Conservation (phyloP, 495 filamentous ascomycete genomes). For the Barbatosphaeria neglecta region DNA sequence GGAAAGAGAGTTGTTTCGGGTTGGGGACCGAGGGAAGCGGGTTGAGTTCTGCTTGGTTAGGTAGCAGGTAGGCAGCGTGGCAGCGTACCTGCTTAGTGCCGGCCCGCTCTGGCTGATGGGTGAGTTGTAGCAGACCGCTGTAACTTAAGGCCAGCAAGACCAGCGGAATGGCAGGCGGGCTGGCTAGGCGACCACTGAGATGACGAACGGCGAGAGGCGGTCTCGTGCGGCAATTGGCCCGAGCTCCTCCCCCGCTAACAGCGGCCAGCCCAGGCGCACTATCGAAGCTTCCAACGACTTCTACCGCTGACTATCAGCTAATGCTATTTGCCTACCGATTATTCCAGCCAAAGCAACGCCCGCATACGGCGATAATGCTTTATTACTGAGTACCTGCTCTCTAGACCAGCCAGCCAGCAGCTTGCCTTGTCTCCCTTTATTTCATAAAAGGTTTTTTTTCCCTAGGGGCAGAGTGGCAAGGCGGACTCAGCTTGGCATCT, state of each 20-base stretch:
- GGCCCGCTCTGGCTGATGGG: too few relatives aligned
- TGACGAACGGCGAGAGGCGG: constrained; percentile 29
- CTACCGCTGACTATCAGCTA: constrained; percentile 9
- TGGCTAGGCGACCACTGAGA: constrained; percentile 23
- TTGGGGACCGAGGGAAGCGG: not conserved
- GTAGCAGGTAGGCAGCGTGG: not conserved
- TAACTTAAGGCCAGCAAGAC: constrained; percentile 10
- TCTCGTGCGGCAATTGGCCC: constrained; percentile 10
- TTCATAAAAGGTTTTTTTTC: constrained; percentile 1
- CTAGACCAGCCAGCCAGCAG: too few relatives aligned
- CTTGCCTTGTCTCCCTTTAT: not conserved
- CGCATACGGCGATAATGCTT: too few relatives aligned
- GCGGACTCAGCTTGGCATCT: not conserved
- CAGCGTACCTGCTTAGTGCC: too few relatives aligned
- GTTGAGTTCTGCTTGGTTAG: not conserved
- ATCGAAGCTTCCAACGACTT: constrained; percentile 12
- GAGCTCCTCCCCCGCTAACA: constrained; percentile 10
- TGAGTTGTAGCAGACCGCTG: too few relatives aligned
- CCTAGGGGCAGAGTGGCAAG: not conserved
- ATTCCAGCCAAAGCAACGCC: too few relatives aligned
- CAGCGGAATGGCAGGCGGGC: constrained; percentile 3
- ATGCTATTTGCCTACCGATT: too few relatives aligned
- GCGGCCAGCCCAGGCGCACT: not conserved
- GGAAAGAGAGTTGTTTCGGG: not conserved
- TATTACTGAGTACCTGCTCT: too few relatives aligned